A percentile compares a stretch with the other conserved stretches of the same genome.
Evolutionary conservation across 2,329 filamentous ascomycete genomes (phyloP).

Genomic region (Xylariales sp.): DNA sequence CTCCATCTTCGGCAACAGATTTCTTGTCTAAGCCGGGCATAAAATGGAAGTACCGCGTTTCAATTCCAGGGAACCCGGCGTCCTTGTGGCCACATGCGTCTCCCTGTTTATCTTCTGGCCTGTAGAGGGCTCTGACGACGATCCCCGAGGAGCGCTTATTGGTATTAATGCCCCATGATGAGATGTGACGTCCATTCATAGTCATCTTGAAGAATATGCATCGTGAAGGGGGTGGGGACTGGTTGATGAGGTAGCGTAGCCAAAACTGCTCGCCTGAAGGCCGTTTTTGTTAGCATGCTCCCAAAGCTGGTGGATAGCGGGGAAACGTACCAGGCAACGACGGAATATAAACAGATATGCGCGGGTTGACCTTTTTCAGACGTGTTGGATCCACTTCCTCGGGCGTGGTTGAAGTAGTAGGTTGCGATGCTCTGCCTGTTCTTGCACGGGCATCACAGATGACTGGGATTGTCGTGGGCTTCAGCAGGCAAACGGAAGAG

Average conservation of each 20-base stretch:
- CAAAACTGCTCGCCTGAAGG: constrained; percentile 63
- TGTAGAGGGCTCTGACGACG: constrained; percentile 61
- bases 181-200: constrained; percentile 65
- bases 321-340: constrained; percentile 60
- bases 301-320: not conserved
- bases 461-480: constrained; percentile 30
- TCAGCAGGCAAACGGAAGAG: constrained; percentile 55
- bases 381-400: constrained; percentile 46
- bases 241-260: constrained; percentile 60
- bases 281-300: constrained; percentile 8
- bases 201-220: constrained; percentile 66
- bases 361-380: constrained; percentile 54
- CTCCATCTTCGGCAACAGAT: constrained; percentile 63
- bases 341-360: constrained; percentile 67
- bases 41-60: constrained; percentile 64
- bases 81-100: constrained; percentile 52
- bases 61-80: constrained; percentile 55
- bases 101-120: constrained; percentile 58
- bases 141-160: constrained; percentile 51
- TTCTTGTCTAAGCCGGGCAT: constrained; percentile 52
- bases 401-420: constrained; percentile 41
- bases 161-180: constrained; percentile 64
- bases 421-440: constrained; percentile 20
- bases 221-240: constrained; percentile 49
- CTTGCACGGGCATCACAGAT: constrained; percentile 21